Conservation (phyloP, 441 rosid genomes). For the Jatropha multifida region DNA sequence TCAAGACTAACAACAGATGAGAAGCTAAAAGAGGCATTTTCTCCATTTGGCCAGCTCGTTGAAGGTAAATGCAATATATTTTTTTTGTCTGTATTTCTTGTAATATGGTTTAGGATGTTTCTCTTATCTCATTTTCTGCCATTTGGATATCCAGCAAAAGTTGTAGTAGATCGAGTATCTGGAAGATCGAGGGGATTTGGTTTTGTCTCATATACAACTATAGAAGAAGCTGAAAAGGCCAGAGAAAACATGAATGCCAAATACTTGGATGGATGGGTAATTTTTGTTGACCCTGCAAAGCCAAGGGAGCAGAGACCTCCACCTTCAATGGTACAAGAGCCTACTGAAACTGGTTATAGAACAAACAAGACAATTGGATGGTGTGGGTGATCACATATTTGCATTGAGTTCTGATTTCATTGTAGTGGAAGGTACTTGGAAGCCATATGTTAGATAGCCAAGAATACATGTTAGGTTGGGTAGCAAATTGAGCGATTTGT, state of each 20-base stretch:
- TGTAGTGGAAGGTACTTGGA: not conserved
- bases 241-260: constrained; percentile 83
- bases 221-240: constrained; percentile 91
- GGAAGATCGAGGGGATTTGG: constrained; percentile 89
- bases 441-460: not conserved
- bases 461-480: no score
- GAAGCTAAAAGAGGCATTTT: constrained; percentile 74
- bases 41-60: constrained; percentile 70
- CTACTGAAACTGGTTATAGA: constrained; percentile 56
- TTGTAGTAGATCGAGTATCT: constrained; percentile 54
- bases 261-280: constrained; percentile 92
- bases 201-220: constrained; percentile 59
- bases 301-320: constrained; percentile 62
- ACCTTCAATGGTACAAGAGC: constrained; percentile 32
- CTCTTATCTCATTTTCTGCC: not conserved
- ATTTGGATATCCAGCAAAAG: constrained; percentile 50
- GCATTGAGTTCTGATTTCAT: not conserved
- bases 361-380: constrained; percentile 79
- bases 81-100: not conserved
- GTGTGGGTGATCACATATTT: constrained; percentile 52
- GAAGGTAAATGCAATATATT: constrained; percentile 45
- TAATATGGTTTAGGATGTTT: not conserved
- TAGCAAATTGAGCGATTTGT: no score
- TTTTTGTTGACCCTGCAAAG: constrained; percentile 91
- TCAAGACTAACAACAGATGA: constrained; percentile 72